These are phyloP conservation scores for Luffa acutangula DNA, from an alignment of 306 rosid genomes.

Conservation along the genomic window DNA sequence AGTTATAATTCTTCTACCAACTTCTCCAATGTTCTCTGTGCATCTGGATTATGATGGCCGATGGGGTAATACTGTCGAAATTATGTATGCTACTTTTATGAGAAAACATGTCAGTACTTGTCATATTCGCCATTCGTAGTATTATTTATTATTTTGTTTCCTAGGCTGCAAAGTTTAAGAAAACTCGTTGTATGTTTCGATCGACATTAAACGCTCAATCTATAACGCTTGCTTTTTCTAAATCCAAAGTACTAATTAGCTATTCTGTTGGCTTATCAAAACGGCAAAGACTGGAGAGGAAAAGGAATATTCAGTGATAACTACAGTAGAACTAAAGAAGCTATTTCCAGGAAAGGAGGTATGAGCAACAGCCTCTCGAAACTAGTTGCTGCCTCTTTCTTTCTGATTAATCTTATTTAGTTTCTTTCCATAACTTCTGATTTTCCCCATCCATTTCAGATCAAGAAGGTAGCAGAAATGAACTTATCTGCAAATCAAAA, in stretches of 20 bases:
- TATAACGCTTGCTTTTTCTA: not conserved
- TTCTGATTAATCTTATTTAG: not conserved
- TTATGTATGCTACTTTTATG: not conserved
- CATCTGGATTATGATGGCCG: not conserved
- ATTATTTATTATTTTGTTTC: not conserved
- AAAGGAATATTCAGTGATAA: slow-evolving; percentile 45
- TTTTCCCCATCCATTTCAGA: slow-evolving; percentile 14
- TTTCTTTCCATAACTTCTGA: not conserved
- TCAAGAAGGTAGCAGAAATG: slow-evolving; percentile 24
- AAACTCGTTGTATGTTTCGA: not conserved
- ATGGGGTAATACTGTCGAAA: not conserved
- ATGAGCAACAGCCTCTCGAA: slow-evolving; percentile 16
- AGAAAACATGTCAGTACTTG: not conserved
- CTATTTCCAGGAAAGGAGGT: slow-evolving; percentile 78
- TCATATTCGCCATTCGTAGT: not conserved
- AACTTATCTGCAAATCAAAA: slow-evolving; percentile 62
- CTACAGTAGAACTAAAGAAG: slow-evolving; percentile 73
- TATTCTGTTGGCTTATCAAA: slow-evolving; percentile 15
- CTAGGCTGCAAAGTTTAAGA: not conserved
- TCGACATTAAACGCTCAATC: not conserved
- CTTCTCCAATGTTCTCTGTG: not conserved
- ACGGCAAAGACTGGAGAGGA: slow-evolving; percentile 69
- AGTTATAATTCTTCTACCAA: not conserved
- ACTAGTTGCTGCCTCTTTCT: not conserved
- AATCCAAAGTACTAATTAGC: not conserved